Evolutionary conservation across 2,329 filamentous ascomycete genomes (phyloP), one percentile per base, ranked within the genome.

Genomic region (Tolypocladium ovalisporum): DNA sequence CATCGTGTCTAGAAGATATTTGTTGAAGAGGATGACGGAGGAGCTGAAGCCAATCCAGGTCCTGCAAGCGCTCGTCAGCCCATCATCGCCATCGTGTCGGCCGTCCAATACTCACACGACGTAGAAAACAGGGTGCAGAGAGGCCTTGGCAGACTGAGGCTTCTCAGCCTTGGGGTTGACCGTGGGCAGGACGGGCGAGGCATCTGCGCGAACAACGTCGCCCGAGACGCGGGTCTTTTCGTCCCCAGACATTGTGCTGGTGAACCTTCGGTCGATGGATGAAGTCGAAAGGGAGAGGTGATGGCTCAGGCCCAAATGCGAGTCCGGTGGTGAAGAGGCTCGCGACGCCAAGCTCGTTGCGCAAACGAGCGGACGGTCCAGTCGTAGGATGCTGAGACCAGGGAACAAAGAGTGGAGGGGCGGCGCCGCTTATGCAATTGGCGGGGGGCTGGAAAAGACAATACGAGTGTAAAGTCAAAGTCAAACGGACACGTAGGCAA

Each of bases 21-120:
- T 99, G 86, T 99, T 97, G 87, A 97, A 97, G 61, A 99, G 80
- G 72, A 99, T 99, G 70, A 97, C 91, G 67, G 88, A 90, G 49
- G 91, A 96, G 69, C 90, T 96, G 72, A 97, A 81, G 59, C 86
- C 79, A 70, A 99, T 97, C 94, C 94, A 99, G 65, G 86, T 80
- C 67, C 92, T 96, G 73, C 47, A 56, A 35, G n/a, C 44, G 35
- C 19, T 6, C 10, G n/a, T 56, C 17, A 39, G 37, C 24, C 27
- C 47, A 52, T 35, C 36, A 40, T 19, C 37, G 32, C 13, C 55
- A 42, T 53, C 12, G 63, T 29, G 54, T 32, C 35, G 17, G 17
- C 40, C 37, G 12, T 51, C 51, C 36, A 54, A 42, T 52, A 77
- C 80, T 71, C 73, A 85, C 84, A 81, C 74, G 37, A 97, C 90